Conservation (phyloP, 106 monocot genomes). For the Cymbidium sinense region DNA sequence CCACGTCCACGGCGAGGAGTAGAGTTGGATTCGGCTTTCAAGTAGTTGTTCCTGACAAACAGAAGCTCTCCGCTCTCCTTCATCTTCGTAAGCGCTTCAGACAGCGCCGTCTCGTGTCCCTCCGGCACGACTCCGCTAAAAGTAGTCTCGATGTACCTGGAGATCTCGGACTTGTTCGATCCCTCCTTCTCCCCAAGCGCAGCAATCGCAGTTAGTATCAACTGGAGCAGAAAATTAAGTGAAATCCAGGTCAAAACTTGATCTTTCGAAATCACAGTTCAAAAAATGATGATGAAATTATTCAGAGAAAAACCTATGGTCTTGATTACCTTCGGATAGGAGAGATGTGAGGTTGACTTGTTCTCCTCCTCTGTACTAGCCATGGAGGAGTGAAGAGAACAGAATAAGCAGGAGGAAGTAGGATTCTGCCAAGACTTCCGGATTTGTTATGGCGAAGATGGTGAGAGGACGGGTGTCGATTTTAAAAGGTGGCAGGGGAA, state of each 20-base stretch:
- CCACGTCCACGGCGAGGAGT: conserved; percentile 17
- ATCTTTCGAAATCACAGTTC: neutral
- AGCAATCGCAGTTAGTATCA: conserved; percentile 64
- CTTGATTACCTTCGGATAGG: conserved; percentile 1
- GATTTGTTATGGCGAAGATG: neutral
- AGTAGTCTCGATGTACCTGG: conserved; percentile 52
- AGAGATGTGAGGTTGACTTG: neutral
- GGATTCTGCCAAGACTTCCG: neutral
- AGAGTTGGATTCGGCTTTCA: neutral
- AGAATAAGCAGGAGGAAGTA: neutral
- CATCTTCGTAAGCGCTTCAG: conserved; percentile 44
- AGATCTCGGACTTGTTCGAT: conserved; percentile 64
- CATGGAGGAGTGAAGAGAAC: neutral
- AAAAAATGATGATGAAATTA: neutral
- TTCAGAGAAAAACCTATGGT: neutral
- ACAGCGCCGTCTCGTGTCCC: conserved; percentile 30
- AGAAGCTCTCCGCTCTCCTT: conserved; percentile 42
- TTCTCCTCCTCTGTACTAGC: neutral
- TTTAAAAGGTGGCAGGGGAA: conserved; percentile 1
- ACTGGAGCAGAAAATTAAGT: conserved; percentile 21
- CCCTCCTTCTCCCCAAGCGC: conserved; percentile 51
- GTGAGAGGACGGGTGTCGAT: neutral
- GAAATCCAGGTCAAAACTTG: neutral
- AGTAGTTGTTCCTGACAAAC: conserved; percentile 40
- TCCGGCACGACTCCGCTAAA: conserved; percentile 46